Evolutionary conservation across 1,284 basidiomycete species (phyloP), one percentile per base, ranked within the genome.

Genomic region (Leccinum glutinopallens): DNA sequence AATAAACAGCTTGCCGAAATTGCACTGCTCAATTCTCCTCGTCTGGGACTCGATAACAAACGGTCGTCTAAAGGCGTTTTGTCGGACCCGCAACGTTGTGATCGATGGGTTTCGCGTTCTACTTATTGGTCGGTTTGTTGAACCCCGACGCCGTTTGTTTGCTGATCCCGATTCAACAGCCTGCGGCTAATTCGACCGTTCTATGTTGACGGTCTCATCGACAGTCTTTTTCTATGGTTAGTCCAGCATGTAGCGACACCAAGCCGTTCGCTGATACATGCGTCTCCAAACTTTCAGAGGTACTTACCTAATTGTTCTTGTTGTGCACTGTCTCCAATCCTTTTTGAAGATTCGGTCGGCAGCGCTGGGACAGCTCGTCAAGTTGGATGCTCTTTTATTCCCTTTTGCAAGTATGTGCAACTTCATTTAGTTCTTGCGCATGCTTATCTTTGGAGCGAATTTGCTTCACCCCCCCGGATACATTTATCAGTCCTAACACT

Each of bases 1-100:
- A 91, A 92, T 76, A 96, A 94, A 70, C 95, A 97, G 74, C 82
- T 99, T 2, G 82, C 81, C 12, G 95, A 97, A 61, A 91, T 98
- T 60, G 85, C 87, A 3, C 79, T 96, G 15, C 94, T 94, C 0
- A 90, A 87, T 70, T 86, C 89, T 19, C 87, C 89, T 19, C 82
- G 90, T 51, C 83, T 84, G 12, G 88, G 87, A 6, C 76, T 92
- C 63, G 91, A 89, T 70, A 90, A 91, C 72, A 93, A 93, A 73
- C 88, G 88, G 68, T 88, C 87, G 0, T 91, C 92, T 76, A 91
- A 89, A 72, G 87, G 90, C 8, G 89, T 94, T 12, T 79, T 94
- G 12, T 83, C 87, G 1, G 91, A 93, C 61, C 73, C 81, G 0
- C 87, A 92, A 19, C 82, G 84, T 37, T 83, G 91, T 43, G 87